Evolutionary conservation across 768 basidiomycete genomes (phyloP).

Genomic region (Auricularia heimuer): DNA sequence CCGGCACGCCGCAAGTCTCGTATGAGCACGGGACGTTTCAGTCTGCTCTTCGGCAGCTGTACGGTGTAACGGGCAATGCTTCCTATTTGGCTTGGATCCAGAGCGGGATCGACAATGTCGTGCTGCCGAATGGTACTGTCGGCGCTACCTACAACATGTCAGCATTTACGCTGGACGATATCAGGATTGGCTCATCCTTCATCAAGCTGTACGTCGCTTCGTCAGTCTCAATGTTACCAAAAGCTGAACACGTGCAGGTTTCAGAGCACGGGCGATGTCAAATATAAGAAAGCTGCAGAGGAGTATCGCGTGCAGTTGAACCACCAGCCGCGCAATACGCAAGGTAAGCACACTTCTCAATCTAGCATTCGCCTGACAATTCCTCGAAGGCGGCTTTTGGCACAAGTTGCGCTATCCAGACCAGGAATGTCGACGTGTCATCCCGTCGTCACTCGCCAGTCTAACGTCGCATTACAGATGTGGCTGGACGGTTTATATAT

Average conservation of each 20-base stretch:
- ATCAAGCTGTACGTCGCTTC: constrained; percentile 25
- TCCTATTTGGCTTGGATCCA: constrained; percentile 35
- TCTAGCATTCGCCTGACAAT: constrained; percentile 22
- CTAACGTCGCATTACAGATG: neutral
- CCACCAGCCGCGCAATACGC: constrained; percentile 32
- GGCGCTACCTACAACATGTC: constrained; percentile 29
- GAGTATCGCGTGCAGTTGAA: constrained; percentile 30
- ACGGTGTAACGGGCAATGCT: constrained; percentile 30
- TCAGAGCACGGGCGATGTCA: constrained; percentile 24
- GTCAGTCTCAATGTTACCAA: neutral
- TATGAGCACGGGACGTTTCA: constrained; percentile 34
- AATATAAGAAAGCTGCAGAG: constrained; percentile 34
- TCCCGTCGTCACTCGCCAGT: too few species aligned
- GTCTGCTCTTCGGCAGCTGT: constrained; percentile 33
- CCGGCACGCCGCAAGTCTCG: constrained; percentile 25
- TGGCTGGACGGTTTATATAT: constrained; percentile 41
- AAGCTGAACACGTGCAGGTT: constrained; percentile 17
- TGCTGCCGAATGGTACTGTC: constrained; percentile 29
- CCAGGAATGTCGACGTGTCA: neutral
- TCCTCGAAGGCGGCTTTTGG: neutral
- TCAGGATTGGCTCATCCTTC: constrained; percentile 31
- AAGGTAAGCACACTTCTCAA: constrained; percentile 42
- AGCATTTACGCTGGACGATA: constrained; percentile 26
- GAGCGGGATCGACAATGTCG: constrained; percentile 29
- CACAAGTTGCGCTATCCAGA: neutral